Conservation (phyloP, 176 grass and related monocot species). For the Stipa capillata region DNA sequence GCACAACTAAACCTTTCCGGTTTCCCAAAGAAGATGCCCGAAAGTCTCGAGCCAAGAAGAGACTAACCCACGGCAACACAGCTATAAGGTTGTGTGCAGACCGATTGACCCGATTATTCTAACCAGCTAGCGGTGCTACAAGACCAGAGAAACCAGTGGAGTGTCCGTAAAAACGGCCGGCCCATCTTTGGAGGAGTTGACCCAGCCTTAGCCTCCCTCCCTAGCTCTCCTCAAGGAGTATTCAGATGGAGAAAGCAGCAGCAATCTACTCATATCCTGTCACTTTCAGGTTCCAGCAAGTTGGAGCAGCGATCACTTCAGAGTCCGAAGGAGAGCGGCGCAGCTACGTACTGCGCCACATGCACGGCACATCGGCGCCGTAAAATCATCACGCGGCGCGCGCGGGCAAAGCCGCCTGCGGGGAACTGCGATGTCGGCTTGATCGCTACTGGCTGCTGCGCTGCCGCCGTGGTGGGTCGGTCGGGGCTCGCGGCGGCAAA, state of each 20-base stretch:
- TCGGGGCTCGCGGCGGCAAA: too few relatives aligned
- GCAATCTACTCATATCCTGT: background rate
- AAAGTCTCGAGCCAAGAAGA: background rate
- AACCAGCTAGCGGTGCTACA: background rate
- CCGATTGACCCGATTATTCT: background rate
- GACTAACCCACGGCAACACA: background rate
- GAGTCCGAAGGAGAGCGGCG: too few relatives aligned
- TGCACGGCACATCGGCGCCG: too few relatives aligned
- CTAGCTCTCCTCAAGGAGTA: background rate
- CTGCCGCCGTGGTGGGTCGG: too few relatives aligned
- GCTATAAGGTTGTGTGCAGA: background rate
- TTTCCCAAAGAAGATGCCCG: background rate
- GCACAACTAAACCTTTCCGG: too few relatives aligned
- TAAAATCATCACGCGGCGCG: too few relatives aligned
- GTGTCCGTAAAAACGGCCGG: background rate
- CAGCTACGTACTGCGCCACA: too few relatives aligned
- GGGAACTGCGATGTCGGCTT: too few relatives aligned
- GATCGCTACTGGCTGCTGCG: too few relatives aligned
- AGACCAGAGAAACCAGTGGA: background rate
- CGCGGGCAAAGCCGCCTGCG: too few relatives aligned
- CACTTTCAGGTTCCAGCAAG: background rate
- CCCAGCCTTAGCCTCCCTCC: background rate
- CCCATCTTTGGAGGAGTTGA: slow-evolving; percentile 34
- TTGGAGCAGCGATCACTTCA: too few relatives aligned
- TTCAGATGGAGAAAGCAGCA: background rate